Evolutionary conservation across 208 protist species (phyloP).

Genomic region (Angomonas ambiguus): DNA sequence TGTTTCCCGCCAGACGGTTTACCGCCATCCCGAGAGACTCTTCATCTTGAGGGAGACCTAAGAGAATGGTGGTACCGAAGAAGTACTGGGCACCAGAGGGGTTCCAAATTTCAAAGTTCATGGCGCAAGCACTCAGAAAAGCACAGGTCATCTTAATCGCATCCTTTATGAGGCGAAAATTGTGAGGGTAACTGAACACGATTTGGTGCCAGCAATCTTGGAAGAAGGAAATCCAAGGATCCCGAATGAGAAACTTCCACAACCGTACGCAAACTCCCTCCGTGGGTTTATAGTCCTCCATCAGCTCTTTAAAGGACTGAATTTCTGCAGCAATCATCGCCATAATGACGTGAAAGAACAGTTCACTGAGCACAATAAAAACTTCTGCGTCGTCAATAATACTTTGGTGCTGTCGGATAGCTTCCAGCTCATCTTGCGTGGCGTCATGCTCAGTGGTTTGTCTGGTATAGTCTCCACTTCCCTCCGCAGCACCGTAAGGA

Average conservation of each 20-base stretch:
- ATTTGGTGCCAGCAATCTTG: conserved; percentile 36
- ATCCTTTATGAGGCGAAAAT: conserved; percentile 50
- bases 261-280: conserved; percentile 26
- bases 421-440: conserved; percentile 4
- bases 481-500: neutral
- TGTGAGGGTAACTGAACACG: conserved; percentile 32
- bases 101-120: conserved; percentile 40
- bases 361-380: conserved; percentile 24
- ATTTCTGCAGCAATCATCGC: conserved; percentile 35
- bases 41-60: conserved; percentile 46
- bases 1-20: conserved; percentile 32
- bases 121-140: conserved; percentile 30
- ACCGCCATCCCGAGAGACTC: conserved; percentile 37
- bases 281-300: conserved; percentile 31
- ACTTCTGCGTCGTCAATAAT: conserved; percentile 24
- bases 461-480: no score
- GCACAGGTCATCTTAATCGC: conserved; percentile 47
- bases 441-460: conserved; percentile 11
- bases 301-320: conserved; percentile 27
- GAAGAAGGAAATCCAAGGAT: conserved; percentile 54
- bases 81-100: conserved; percentile 29
- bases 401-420: conserved; percentile 16
- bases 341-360: conserved; percentile 30
- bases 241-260: conserved; percentile 36
- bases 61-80: conserved; percentile 56